Evolutionary conservation across 192 early-diverging fungal species (phyloP).

Genomic region (Jimgerdemannia lactiflua): DNA sequence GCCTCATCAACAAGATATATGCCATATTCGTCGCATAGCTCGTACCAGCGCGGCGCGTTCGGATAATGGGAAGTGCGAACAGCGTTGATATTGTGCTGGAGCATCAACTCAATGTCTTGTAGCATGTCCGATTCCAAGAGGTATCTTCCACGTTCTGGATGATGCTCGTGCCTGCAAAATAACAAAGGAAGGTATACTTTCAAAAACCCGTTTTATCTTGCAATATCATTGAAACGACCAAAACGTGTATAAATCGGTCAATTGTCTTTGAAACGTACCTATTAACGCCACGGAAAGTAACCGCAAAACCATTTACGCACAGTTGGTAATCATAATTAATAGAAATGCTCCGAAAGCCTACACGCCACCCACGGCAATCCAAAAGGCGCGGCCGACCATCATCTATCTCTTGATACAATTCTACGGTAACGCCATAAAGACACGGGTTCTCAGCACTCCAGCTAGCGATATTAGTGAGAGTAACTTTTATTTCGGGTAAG

Average conservation of each 20-base stretch:
- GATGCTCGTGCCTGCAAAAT: conserved; percentile 6
- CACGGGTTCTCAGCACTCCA: conserved; percentile 8
- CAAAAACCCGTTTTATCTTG: no score
- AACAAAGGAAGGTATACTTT: not conserved
- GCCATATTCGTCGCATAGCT: conserved; percentile 17
- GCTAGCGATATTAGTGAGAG: not conserved
- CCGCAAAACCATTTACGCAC: conserved; percentile 1
- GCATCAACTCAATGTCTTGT: conserved; percentile 9
- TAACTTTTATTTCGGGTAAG: not conserved
- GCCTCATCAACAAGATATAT: conserved; percentile 14
- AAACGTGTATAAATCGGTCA: no score
- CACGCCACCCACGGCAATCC: conserved; percentile 14
- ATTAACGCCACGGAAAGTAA: conserved; percentile 13
- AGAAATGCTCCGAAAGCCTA: conserved; percentile 8
- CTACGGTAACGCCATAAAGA: conserved; percentile 4
- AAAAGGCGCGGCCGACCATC: not conserved
- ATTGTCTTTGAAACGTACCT: not conserved
- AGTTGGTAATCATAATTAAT: conserved; percentile 7
- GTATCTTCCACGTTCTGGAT: conserved; percentile 10
- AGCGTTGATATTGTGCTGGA: conserved; percentile 10
- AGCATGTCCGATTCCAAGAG: conserved; percentile 12
- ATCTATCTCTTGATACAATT: not conserved
- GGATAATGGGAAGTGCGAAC: conserved; percentile 15
- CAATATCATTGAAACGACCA: no score
- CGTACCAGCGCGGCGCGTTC: conserved; percentile 14